phyloP scores from a whole-genome alignment of 129 eudicot genomes.

The Centaurea solstitialis region DNA sequence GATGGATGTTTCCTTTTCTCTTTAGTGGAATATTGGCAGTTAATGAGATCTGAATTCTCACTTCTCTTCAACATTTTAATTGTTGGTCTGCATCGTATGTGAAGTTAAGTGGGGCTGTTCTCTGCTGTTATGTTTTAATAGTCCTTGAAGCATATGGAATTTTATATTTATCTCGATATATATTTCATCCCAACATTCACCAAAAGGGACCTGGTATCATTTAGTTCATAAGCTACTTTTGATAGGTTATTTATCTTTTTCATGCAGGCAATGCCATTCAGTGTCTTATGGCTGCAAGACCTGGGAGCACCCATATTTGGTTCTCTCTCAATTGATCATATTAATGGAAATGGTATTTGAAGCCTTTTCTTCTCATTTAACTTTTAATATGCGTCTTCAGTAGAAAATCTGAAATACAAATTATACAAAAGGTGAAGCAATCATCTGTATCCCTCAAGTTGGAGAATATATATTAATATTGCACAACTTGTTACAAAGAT shows the following conservation, averaged over 20 bases:
- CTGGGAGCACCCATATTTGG: constrained; percentile 90
- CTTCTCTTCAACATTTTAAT: background rate
- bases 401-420: background rate
- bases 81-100: background rate
- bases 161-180: background rate
- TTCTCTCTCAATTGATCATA: constrained; percentile 59
- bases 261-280: constrained; percentile 51
- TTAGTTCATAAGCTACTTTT: constrained; percentile 6
- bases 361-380: background rate
- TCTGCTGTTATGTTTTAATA: background rate
- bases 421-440: background rate
- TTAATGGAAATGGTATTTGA: constrained; percentile 55
- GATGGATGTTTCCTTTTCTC: background rate
- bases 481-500: background rate
- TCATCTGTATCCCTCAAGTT: background rate
- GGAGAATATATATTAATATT: background rate
- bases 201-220: background rate
- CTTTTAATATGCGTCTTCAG: background rate
- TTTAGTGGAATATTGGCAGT: background rate
- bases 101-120: background rate
- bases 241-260: constrained; percentile 3
- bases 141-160: background rate
- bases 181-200: background rate
- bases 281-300: constrained; percentile 68
- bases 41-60: background rate